These are phyloP conservation scores for Paxillus involutus DNA, from an alignment of 768 basidiomycete genomes.

Conservation along the genomic window DNA sequence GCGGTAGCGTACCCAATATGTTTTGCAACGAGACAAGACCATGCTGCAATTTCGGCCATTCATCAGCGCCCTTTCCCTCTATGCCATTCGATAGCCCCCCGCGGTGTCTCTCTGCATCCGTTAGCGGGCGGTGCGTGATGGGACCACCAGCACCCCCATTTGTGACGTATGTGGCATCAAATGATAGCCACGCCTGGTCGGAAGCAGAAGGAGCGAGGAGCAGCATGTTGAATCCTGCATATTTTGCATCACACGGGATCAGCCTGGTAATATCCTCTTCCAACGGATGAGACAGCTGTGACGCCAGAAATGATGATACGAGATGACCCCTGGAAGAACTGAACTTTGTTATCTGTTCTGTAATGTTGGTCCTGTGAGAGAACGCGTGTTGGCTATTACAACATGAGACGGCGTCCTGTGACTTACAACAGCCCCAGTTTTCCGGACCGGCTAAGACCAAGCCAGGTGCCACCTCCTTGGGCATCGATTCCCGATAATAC, in stretches of 20 bases:
- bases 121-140: conserved; percentile 55
- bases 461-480: conserved; percentile 79
- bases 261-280: conserved; percentile 50
- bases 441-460: conserved; percentile 67
- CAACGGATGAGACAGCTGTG: conserved; percentile 45
- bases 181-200: conserved; percentile 31
- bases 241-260: conserved; percentile 47
- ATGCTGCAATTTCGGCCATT: conserved; percentile 75
- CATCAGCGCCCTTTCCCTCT: conserved; percentile 56
- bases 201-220: conserved; percentile 48
- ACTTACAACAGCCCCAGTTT: conserved; percentile 72
- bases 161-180: conserved; percentile 59
- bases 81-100: conserved; percentile 77
- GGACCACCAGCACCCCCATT: conserved; percentile 70
- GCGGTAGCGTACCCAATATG: conserved; percentile 38
- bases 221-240: conserved; percentile 82
- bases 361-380: conserved; percentile 76
- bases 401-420: not conserved
- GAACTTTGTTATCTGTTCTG: conserved; percentile 54
- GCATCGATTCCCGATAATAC: conserved; percentile 77
- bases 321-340: conserved; percentile 68
- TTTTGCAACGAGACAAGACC: conserved; percentile 49
- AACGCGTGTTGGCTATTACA: not conserved
- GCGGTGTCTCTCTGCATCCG: conserved; percentile 44
- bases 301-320: conserved; percentile 64